Percentiles rank a stretch among this genome's conserved stretches.
These are phyloP conservation scores for Ocimum tenuiflorum DNA, from an alignment of 257 asterid genomes.

Conservation along the genomic window DNA sequence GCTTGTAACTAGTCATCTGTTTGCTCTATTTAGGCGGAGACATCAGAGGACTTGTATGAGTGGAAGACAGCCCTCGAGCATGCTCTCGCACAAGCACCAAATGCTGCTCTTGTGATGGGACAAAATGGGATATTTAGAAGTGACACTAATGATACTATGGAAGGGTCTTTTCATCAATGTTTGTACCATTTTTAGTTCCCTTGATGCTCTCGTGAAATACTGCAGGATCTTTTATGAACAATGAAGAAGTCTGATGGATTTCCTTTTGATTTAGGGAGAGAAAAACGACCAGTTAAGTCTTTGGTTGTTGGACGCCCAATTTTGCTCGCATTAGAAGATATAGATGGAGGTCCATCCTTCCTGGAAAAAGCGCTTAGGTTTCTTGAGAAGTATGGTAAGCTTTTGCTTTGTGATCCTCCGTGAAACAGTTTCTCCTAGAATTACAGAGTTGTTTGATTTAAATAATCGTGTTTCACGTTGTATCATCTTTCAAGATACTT, in stretches of 20 bases:
- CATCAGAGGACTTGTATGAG: slow-evolving; percentile 89
- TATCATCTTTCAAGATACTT: background rate
- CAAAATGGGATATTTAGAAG: slow-evolving; percentile 87
- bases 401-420: slow-evolving; percentile 8
- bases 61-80: slow-evolving; percentile 96
- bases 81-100: slow-evolving; percentile 96
- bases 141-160: slow-evolving; percentile 62
- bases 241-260: slow-evolving; percentile 16
- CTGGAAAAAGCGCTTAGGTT: slow-evolving; percentile 95
- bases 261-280: slow-evolving; percentile 68
- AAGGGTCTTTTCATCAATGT: slow-evolving; percentile 92
- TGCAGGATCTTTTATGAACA: background rate
- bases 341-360: slow-evolving; percentile 87
- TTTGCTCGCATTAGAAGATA: slow-evolving; percentile 95
- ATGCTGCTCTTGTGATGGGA: slow-evolving; percentile 99
- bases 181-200: slow-evolving; percentile 21
- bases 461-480: slow-evolving; percentile 3
- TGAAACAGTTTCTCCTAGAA: slow-evolving; percentile 2
- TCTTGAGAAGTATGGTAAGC: slow-evolving; percentile 87
- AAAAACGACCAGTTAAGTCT: slow-evolving; percentile 81
- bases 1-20: slow-evolving; percentile 3
- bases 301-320: slow-evolving; percentile 97
- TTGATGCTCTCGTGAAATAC: slow-evolving; percentile 14
- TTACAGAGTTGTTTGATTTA: slow-evolving; percentile 35
- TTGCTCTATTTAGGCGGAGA: slow-evolving; percentile 62